Evolutionary conservation across 768 basidiomycete genomes (phyloP).

Genomic region (Lactarius pseudohatsudake): DNA sequence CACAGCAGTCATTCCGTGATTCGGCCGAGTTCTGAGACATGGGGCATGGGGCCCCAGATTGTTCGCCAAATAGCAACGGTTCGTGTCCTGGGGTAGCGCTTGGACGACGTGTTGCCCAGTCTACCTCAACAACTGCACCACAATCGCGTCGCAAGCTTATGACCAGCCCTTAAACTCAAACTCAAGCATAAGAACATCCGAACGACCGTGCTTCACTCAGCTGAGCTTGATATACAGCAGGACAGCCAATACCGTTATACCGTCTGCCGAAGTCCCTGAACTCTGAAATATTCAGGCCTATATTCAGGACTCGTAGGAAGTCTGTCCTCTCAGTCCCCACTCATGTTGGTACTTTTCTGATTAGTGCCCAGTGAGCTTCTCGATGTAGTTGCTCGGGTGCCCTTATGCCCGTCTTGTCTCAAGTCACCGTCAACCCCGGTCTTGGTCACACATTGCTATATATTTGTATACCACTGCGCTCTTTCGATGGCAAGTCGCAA

Average conservation of each 20-base stretch:
- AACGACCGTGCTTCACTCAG: not conserved
- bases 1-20: not conserved
- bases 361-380: too few relatives aligned
- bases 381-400: not conserved
- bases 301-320: too few relatives aligned
- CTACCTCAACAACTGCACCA: not conserved
- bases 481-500: not conserved
- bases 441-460: not conserved
- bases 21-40: not conserved
- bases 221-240: not conserved
- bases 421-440: too few relatives aligned
- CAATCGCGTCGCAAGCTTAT: not conserved
- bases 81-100: not conserved
- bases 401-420: too few relatives aligned
- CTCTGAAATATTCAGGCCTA: not conserved
- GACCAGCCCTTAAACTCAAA: not conserved
- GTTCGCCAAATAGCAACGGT: not conserved
- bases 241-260: not conserved
- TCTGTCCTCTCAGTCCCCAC: too few relatives aligned
- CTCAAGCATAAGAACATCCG: not conserved
- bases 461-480: too few relatives aligned
- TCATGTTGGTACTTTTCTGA: too few relatives aligned
- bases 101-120: too few relatives aligned
- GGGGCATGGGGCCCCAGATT: conserved; percentile 1
- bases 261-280: not conserved